phyloP scores from a whole-genome alignment of 1,284 basidiomycete species.

The Inonotus hispidus region DNA sequence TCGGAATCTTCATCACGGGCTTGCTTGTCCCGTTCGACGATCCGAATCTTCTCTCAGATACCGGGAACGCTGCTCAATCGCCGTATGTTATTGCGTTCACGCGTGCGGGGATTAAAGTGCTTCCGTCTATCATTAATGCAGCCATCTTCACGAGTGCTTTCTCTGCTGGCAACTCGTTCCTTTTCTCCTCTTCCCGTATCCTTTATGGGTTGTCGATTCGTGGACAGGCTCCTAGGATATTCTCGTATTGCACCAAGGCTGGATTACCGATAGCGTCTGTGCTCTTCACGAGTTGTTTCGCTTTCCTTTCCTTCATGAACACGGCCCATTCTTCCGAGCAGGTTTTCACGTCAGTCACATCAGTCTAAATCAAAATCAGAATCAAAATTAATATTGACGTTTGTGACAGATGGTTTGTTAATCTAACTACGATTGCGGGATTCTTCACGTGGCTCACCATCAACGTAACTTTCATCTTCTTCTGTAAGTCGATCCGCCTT shows the following conservation, averaged over 20 bases:
- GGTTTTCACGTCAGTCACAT: slow-evolving; percentile 34
- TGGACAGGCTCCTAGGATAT: slow-evolving; percentile 62
- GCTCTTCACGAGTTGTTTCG: slow-evolving; percentile 32
- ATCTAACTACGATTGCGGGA: slow-evolving; percentile 52
- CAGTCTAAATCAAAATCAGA: no score
- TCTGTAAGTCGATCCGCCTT: slow-evolving; percentile 44
- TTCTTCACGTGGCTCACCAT: slow-evolving; percentile 68
- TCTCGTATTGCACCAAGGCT: slow-evolving; percentile 62
- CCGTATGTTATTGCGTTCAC: slow-evolving; percentile 82
- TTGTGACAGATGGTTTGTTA: slow-evolving; percentile 45
- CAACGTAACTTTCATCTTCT: slow-evolving; percentile 68
- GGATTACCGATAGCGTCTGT: slow-evolving; percentile 64
- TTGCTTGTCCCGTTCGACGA: slow-evolving; percentile 77
- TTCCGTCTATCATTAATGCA: slow-evolving; percentile 69
- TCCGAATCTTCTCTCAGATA: slow-evolving; percentile 43
- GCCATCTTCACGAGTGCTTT: slow-evolving; percentile 69
- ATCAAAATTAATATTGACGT: no score
- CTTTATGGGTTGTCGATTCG: slow-evolving; percentile 78
- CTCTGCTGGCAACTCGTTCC: slow-evolving; percentile 76
- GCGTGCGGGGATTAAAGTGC: slow-evolving; percentile 67
- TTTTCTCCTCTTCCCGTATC: slow-evolving; percentile 79
- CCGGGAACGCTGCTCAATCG: slow-evolving; percentile 59
- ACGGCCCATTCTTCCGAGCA: slow-evolving; percentile 29
- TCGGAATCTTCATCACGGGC: slow-evolving; percentile 70
- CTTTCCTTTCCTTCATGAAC: slow-evolving; percentile 50